A percentile compares a stretch with the other conserved stretches of the same genome.
Conservation (phyloP, 805 yeast genomes). For the Kurtzmaniella fragi region DNA sequence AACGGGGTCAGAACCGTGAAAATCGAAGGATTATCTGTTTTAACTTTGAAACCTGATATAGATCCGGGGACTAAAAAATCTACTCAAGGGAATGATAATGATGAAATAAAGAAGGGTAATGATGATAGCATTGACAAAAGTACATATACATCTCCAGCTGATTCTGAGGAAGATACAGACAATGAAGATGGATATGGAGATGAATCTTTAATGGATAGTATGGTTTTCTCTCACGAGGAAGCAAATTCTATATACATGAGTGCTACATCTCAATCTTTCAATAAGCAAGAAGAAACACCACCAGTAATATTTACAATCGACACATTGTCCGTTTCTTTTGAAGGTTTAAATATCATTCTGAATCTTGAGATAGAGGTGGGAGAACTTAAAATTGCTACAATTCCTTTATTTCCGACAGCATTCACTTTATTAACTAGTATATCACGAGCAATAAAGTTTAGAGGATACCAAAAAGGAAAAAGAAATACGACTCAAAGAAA, state of each 20-base stretch:
- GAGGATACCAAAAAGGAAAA: conserved; percentile 23
- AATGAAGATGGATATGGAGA: conserved; percentile 29
- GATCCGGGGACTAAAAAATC: conserved; percentile 20
- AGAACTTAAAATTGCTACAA: conserved; percentile 36
- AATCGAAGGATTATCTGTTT: conserved; percentile 35
- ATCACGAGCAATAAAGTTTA: conserved; percentile 28
- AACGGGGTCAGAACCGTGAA: conserved; percentile 43
- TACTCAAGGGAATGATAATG: neutral
- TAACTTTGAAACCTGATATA: conserved; percentile 36
- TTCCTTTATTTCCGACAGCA: conserved; percentile 38
- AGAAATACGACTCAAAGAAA: conserved; percentile 5
- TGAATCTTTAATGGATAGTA: conserved; percentile 49
- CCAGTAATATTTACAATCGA: conserved; percentile 29
- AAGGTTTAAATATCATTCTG: conserved; percentile 35
- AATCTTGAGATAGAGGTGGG: conserved; percentile 38
- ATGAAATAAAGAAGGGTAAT: conserved; percentile 1
- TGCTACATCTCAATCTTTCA: conserved; percentile 55
- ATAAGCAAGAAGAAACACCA: neutral
- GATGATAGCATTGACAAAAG: conserved; percentile 2
- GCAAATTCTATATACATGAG: conserved; percentile 78
- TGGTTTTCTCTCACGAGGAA: conserved; percentile 62
- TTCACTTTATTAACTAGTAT: conserved; percentile 33
- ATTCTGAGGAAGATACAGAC: conserved; percentile 15
- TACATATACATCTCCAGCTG: conserved; percentile 1
- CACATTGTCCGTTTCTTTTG: conserved; percentile 37